Conservation (phyloP, 129 eudicot species). For the Mikania micrantha region DNA sequence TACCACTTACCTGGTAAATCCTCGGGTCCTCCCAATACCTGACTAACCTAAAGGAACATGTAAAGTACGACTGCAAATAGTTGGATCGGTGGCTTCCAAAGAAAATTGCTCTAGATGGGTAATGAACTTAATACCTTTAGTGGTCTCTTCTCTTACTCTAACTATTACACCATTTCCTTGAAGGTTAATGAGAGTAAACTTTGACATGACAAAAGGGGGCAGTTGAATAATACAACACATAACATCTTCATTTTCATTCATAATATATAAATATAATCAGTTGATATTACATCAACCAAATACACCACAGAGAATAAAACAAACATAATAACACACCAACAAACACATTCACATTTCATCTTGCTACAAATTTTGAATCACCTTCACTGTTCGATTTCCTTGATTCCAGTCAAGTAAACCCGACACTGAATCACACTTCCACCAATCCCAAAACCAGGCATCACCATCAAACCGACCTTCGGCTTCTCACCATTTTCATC, state of each 20-base stretch:
- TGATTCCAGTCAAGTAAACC: conserved; percentile 79
- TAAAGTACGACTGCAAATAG: no score
- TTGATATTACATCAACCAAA: conserved; percentile 19
- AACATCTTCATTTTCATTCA: conserved; percentile 24
- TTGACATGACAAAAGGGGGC: neutral
- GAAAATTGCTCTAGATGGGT: no score
- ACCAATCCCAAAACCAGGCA: conserved; percentile 95
- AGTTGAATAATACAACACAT: neutral
- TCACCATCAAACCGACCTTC: conserved; percentile 79
- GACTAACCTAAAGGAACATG: no score
- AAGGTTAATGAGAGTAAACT: neutral
- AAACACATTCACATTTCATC: conserved; percentile 15
- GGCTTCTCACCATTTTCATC: conserved; percentile 61
- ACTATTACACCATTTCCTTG: no score
- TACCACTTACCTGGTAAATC: no score
- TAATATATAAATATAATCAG: conserved; percentile 8
- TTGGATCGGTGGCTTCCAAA: no score
- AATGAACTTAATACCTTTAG: no score
- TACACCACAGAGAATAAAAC: conserved; percentile 17
- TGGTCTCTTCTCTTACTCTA: no score
- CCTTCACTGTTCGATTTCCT: conserved; percentile 49
- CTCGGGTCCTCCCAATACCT: no score
- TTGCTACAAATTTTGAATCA: neutral
- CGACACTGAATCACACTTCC: conserved; percentile 79
- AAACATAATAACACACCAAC: conserved; percentile 7